Percentiles rank a stretch among this genome's conserved stretches.
Evolutionary conservation across 768 basidiomycete genomes (phyloP).

Genomic region (Lactarius sanguifluus): DNA sequence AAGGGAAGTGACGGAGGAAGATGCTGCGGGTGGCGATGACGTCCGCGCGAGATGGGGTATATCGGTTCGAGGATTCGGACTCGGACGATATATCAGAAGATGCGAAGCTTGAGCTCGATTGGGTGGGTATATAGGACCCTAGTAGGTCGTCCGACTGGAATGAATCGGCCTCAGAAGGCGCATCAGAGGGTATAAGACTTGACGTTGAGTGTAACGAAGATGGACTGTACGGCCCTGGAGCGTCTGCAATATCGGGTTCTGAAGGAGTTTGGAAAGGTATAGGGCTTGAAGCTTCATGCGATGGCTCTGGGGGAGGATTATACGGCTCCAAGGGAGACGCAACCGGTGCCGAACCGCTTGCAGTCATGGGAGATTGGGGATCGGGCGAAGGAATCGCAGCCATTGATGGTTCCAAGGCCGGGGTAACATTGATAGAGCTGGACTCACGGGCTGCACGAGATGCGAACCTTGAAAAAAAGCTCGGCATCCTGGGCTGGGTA

Average conservation of each 20-base stretch:
- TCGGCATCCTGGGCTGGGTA: background rate
- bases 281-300: background rate
- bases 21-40: background rate
- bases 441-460: background rate
- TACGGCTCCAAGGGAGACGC: background rate
- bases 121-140: background rate
- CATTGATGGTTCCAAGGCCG: background rate
- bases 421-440: background rate
- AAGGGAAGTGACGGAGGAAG: background rate
- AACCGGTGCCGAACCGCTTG: background rate
- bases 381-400: background rate
- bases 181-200: background rate
- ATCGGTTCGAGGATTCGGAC: background rate
- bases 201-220: background rate
- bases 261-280: background rate
- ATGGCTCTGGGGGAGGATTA: background rate
- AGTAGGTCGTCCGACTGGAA: background rate
- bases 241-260: background rate
- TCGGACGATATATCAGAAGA: background rate
- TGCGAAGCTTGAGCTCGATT: background rate
- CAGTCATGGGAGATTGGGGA: background rate
- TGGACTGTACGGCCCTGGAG: background rate
- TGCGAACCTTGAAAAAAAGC: background rate
- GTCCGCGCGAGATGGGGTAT: slow-evolving; percentile 1
- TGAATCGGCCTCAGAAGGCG: background rate